Evolutionary conservation across 495 filamentous ascomycete species (phyloP).

Genomic region (Podospora sp.): DNA sequence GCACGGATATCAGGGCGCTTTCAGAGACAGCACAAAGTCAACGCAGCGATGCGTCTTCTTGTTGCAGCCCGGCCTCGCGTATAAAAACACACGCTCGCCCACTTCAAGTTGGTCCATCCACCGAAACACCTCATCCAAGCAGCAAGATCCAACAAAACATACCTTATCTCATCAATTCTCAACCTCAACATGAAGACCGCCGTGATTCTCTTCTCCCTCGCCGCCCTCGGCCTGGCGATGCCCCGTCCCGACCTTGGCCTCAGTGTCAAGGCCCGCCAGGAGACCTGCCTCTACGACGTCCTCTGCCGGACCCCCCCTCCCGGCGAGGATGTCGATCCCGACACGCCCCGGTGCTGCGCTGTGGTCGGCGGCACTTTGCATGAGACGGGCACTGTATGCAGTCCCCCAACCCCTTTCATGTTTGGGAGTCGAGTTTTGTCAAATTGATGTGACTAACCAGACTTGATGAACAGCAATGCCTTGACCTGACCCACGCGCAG

Average conservation of each 20-base stretch:
- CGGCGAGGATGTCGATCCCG: constrained; percentile 11
- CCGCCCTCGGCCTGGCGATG: constrained; percentile 9
- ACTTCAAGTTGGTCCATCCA: constrained; percentile 9
- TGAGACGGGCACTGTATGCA: constrained; percentile 12
- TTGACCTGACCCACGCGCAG: constrained; percentile 10
- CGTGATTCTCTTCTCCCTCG: constrained; percentile 10
- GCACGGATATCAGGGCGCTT: constrained; percentile 7
- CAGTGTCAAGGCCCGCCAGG: constrained; percentile 10
- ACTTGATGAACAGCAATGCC: constrained; percentile 12
- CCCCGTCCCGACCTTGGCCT: constrained; percentile 9
- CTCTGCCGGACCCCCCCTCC: constrained; percentile 10
- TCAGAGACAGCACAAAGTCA: constrained; percentile 10
- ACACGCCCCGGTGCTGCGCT: constrained; percentile 11
- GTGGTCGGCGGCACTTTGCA: constrained; percentile 11
- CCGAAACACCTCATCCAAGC: constrained; percentile 9
- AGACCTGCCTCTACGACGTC: constrained; percentile 8
- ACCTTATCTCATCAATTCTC: constrained; percentile 11
- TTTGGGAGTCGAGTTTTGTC: constrained; percentile 12
- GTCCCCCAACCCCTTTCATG: constrained; percentile 10
- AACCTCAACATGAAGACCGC: constrained; percentile 11
- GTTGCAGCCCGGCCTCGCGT: constrained; percentile 10
- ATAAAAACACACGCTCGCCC: constrained; percentile 12
- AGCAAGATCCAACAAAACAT: constrained; percentile 11
- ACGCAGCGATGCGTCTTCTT: constrained; percentile 7
- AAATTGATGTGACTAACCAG: constrained; percentile 9